Evolutionary conservation across 352 stramenopile species (phyloP).

Genomic region (Pythium phragmitis): DNA sequence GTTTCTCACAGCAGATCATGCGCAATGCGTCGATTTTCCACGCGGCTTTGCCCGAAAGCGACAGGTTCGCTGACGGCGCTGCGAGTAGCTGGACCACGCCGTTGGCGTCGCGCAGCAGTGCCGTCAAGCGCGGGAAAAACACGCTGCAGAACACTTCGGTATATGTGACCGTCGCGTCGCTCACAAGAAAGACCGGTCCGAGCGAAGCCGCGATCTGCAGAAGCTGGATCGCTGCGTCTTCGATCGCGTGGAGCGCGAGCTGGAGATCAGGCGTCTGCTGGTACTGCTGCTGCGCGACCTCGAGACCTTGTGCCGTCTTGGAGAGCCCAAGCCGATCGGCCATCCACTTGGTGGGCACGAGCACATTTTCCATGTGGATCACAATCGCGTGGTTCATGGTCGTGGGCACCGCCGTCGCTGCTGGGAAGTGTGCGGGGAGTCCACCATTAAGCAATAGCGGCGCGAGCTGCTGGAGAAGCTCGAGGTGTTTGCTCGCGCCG

Average conservation of each 20-base stretch:
- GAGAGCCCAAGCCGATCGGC: slow-evolving; percentile 21
- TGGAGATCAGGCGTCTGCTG: slow-evolving; percentile 25
- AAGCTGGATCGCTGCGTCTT: slow-evolving; percentile 20
- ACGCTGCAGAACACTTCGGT: slow-evolving; percentile 26
- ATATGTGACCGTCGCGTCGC: slow-evolving; percentile 19
- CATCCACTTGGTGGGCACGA: slow-evolving; percentile 29
- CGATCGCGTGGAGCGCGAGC: slow-evolving; percentile 22
- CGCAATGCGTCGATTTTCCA: slow-evolving; percentile 19
- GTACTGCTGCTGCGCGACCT: slow-evolving; percentile 26
- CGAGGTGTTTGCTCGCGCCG: not conserved
- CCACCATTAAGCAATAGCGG: slow-evolving; percentile 8
- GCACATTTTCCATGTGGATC: slow-evolving; percentile 27
- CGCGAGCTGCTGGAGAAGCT: slow-evolving; percentile 19
- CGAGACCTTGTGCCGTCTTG: slow-evolving; percentile 19
- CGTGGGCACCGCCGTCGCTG: not conserved
- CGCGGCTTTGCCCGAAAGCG: slow-evolving; percentile 12
- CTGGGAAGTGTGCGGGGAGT: not conserved
- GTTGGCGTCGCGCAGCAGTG: slow-evolving; percentile 16
- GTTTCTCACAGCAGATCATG: slow-evolving; percentile 17
- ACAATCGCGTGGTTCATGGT: slow-evolving; percentile 18
- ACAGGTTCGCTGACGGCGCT: slow-evolving; percentile 3
- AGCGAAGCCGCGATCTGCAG: slow-evolving; percentile 18
- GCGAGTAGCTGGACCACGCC: slow-evolving; percentile 18
- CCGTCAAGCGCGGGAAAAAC: slow-evolving; percentile 22
- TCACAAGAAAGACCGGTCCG: slow-evolving; percentile 24